phyloP scores from a whole-genome alignment of 2,329 filamentous ascomycete species.

The Ceratocystis destructans region DNA sequence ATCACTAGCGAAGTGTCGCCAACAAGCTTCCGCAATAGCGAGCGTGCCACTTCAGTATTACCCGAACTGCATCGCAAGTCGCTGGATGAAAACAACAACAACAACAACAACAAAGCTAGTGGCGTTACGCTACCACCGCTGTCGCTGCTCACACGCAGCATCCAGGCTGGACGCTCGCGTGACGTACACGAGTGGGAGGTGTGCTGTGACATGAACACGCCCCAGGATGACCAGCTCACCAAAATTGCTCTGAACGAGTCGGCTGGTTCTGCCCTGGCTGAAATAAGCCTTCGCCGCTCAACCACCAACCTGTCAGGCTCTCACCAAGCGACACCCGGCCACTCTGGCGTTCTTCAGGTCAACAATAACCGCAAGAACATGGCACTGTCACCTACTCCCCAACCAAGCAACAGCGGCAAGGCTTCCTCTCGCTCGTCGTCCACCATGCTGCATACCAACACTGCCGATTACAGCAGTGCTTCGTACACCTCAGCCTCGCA shows the following conservation, averaged over 20 bases:
- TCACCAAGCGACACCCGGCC: neutral
- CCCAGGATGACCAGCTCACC: constrained; percentile 53
- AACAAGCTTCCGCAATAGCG: constrained; percentile 41
- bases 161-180: constrained; percentile 56
- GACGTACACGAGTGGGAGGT: constrained; percentile 87
- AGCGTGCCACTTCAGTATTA: constrained; percentile 30
- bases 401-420: constrained; percentile 25
- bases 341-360: constrained; percentile 8
- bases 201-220: constrained; percentile 66
- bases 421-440: constrained; percentile 12
- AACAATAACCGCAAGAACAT: constrained; percentile 11
- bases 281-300: constrained; percentile 67
- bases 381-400: constrained; percentile 12
- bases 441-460: constrained; percentile 18
- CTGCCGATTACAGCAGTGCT: constrained; percentile 26
- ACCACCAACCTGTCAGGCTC: constrained; percentile 30
- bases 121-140: constrained; percentile 45
- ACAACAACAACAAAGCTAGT: constrained; percentile 47
- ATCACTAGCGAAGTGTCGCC: constrained; percentile 59
- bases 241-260: constrained; percentile 69
- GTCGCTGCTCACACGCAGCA: constrained; percentile 36
- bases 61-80: constrained; percentile 32
- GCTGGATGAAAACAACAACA: constrained; percentile 38
- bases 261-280: constrained; percentile 64
- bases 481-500: constrained; percentile 27